phyloP scores from a whole-genome alignment of 176 grass and related monocot species.

The Panicum miliaceum region DNA sequence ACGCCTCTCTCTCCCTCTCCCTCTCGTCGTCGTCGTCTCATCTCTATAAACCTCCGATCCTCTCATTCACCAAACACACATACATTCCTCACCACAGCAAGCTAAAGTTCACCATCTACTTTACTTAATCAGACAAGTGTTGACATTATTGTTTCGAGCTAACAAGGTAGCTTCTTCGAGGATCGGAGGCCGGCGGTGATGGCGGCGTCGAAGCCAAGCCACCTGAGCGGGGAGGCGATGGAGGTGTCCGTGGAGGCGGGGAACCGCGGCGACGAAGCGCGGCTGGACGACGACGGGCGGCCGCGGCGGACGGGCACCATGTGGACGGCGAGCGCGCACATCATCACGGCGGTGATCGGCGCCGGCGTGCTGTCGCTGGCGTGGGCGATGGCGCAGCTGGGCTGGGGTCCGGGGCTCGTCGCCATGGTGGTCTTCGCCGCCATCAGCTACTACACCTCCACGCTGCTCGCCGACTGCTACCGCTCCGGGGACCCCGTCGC shows the following conservation, averaged over 20 bases:
- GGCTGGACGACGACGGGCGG: slow-evolving; percentile 69
- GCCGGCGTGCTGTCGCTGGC: slow-evolving; percentile 87
- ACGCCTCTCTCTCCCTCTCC: background rate
- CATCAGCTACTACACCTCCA: slow-evolving; percentile 92
- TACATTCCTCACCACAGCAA: background rate
- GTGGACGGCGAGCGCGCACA: slow-evolving; percentile 96
- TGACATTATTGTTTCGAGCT: background rate
- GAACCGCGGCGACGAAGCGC: slow-evolving; percentile 6
- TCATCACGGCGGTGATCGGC: slow-evolving; percentile 93
- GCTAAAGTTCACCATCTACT: background rate
- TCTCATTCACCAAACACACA: background rate
- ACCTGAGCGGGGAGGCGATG: background rate
- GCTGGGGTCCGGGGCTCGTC: slow-evolving; percentile 69
- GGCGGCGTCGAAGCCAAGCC: background rate
- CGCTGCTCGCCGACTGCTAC: slow-evolving; percentile 88
- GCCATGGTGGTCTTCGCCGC: slow-evolving; percentile 89
- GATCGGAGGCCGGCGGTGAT: background rate
- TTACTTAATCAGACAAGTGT: background rate
- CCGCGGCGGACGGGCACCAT: slow-evolving; percentile 59
- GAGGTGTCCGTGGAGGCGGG: slow-evolving; percentile 38
- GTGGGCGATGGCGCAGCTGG: slow-evolving; percentile 93
- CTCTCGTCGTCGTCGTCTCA: no score
- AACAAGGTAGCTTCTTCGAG: background rate
- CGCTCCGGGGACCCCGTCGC: slow-evolving; percentile 61
- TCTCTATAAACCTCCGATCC: background rate